Percentiles rank a stretch among this genome's conserved stretches.
Conservation (phyloP, 352 stramenopile genomes). For the Phytophthora parvispora region DNA sequence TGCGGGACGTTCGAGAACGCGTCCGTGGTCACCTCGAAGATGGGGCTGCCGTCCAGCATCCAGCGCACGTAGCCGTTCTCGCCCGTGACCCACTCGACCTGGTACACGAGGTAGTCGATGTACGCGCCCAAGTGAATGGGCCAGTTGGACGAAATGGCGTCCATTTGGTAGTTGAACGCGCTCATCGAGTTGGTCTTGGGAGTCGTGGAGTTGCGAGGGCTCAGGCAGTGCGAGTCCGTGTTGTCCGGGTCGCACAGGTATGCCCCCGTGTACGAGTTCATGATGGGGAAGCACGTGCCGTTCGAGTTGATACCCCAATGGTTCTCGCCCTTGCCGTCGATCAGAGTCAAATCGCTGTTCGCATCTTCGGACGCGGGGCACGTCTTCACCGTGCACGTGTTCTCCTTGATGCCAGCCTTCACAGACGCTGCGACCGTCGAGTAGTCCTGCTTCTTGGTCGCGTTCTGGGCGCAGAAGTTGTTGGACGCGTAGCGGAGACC, state of each 20-base stretch:
- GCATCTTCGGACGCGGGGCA: conserved; percentile 66
- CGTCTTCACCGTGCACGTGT: conserved; percentile 48
- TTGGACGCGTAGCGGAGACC: conserved; percentile 73
- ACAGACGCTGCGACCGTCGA: conserved; percentile 54
- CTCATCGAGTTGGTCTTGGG: conserved; percentile 69
- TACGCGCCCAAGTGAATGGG: conserved; percentile 66
- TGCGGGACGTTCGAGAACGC: conserved; percentile 56
- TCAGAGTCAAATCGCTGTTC: conserved; percentile 51
- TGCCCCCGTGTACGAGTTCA: conserved; percentile 61
- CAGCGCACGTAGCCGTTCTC: conserved; percentile 64
- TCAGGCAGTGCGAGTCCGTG: conserved; percentile 47
- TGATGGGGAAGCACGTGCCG: conserved; percentile 47
- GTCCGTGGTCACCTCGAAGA: conserved; percentile 70
- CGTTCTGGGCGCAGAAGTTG: conserved; percentile 50
- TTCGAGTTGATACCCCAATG: conserved; percentile 73
- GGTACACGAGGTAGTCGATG: conserved; percentile 58
- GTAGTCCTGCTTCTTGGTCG: conserved; percentile 52
- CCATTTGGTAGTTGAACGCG: conserved; percentile 78
- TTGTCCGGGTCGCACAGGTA: conserved; percentile 73
- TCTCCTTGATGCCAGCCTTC: conserved; percentile 57
- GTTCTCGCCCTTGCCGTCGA: conserved; percentile 50
- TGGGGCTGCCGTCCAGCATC: conserved; percentile 54
- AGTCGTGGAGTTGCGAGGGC: conserved; percentile 45
- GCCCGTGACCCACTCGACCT: conserved; percentile 70
- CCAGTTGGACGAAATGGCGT: conserved; percentile 76